phyloP scores from a whole-genome alignment of 805 yeast species.

The Yarrowia porcina region DNA sequence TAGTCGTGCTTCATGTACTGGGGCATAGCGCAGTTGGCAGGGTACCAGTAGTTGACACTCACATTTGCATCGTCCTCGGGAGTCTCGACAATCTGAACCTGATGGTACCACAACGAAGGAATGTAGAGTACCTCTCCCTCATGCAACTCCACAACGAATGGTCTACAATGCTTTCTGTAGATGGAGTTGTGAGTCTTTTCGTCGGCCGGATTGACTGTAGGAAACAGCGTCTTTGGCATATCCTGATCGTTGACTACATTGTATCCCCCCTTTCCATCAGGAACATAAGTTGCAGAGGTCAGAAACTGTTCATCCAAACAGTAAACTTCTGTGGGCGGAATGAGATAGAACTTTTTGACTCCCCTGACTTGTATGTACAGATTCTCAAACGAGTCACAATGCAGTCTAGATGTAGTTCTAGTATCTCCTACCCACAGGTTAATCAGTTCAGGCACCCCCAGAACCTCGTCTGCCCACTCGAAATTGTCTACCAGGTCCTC shows the following conservation, averaged over 20 bases:
- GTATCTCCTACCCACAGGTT: conserved; percentile 42
- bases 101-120: conserved; percentile 45
- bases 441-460: conserved; percentile 39
- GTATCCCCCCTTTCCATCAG: conserved; percentile 29
- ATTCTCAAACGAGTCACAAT: conserved; percentile 42
- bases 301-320: conserved; percentile 36
- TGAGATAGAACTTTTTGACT: conserved; percentile 36
- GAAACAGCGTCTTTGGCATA: conserved; percentile 34
- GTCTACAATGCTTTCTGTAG: conserved; percentile 28
- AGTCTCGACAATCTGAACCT: conserved; percentile 35
- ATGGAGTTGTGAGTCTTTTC: conserved; percentile 27
- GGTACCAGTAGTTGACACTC: conserved; percentile 40
- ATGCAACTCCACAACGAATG: conserved; percentile 35
- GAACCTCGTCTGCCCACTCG: conserved; percentile 31
- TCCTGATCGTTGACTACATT: conserved; percentile 26
- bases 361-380: conserved; percentile 40
- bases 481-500: conserved; percentile 30
- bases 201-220: conserved; percentile 38
- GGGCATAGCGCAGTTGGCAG: conserved; percentile 32
- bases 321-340: conserved; percentile 40
- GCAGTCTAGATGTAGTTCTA: conserved; percentile 38
- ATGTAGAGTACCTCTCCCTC: conserved; percentile 42
- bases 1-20: conserved; percentile 38
- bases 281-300: conserved; percentile 35
- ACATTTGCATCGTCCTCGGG: conserved; percentile 25